Base-by-base conservation (phyloP, 2,329 filamentous ascomycete species). In the Diaporthe vaccinii region DNA sequence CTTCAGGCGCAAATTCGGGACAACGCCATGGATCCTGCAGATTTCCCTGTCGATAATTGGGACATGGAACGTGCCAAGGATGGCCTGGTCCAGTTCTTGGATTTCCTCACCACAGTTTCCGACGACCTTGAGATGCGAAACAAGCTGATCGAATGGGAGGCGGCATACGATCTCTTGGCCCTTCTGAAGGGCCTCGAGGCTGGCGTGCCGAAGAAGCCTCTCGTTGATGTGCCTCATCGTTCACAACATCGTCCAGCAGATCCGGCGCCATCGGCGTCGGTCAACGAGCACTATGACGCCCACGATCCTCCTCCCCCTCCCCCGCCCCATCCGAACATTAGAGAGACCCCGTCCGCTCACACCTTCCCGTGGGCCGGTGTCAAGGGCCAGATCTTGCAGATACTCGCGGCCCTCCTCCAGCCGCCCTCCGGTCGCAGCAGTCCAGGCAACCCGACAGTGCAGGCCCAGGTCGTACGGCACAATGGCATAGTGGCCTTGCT, bases 41-140 rank as follows among this genome's bases (percentile, higher is more conserved):
- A 98, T 80, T 98, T 98, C 80, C 96, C 96, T 0, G 92, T 98
- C 2, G 97, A 98, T 80, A 90, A 95, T 62, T 98, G 96, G 96
- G 96, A 98, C 80, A 98, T 98, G 93, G 96, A 98, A 82, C 92
- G 96, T 20, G 96, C 97, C 75, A 98, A 98, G 82, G 96, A 98
- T 81, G 96, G 96, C 0, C 91, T 98, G 1, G 95, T 96, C 70
- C 96, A 98, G 83, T 98, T 98, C 81, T 91, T 98, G 2, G 96
- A 98, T 79, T 98, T 98, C 82, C 93, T 98, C 72, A 95, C 94
- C 22, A 96, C 97, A 0, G 91, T 98, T 39, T 95, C 95, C 0
- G 96, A 98, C 81, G 93, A 96, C 79, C 89, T 93, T 58, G 93
- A 95, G 69, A 95, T 95, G 87, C 94, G 97, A 77, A 90, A 91